Percentiles rank a stretch among this genome's conserved stretches.
Conservation (phyloP, 2,329 filamentous ascomycete genomes). For the Chaetomium olivaceum region DNA sequence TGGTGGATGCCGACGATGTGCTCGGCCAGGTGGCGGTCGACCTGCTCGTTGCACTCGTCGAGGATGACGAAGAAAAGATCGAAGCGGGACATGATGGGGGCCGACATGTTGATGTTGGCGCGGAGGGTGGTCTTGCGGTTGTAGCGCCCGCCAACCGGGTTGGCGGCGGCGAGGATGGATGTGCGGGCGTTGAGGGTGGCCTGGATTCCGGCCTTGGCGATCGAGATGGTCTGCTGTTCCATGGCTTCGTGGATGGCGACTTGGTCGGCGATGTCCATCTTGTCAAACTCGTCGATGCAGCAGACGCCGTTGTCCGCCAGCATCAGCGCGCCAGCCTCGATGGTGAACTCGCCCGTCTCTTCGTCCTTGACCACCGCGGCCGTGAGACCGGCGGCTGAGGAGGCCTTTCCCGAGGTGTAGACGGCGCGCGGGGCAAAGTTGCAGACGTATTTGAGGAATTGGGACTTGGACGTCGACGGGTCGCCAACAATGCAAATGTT, state of each 20-base stretch:
- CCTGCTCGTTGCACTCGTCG: constrained; percentile 90
- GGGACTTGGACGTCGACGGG: constrained; percentile 94
- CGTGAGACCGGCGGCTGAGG: constrained; percentile 93
- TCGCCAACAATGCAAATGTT: constrained; percentile 99
- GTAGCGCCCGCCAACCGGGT: constrained; percentile 94
- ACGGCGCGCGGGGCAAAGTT: constrained; percentile 95
- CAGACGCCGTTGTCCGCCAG: constrained; percentile 95
- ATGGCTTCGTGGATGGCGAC: constrained; percentile 99
- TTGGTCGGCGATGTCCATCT: constrained; percentile 97
- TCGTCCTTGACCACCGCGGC: constrained; percentile 97
- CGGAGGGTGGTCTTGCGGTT: constrained; percentile 93
- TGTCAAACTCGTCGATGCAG: constrained; percentile 98
- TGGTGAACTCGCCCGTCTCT: constrained; percentile 97
- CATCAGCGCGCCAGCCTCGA: constrained; percentile 97
- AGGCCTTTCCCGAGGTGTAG: constrained; percentile 97
- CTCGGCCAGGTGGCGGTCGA: constrained; percentile 87
- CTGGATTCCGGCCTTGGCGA: constrained; percentile 97
- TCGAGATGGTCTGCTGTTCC: constrained; percentile 99
- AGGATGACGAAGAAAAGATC: constrained; percentile 98
- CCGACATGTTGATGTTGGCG: constrained; percentile 97
- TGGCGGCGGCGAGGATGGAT: constrained; percentile 92
- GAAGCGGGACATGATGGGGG: constrained; percentile 99
- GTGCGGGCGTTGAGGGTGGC: constrained; percentile 95
- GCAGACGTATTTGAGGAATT: constrained; percentile 97
- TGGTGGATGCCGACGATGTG: constrained; percentile 96